Evolutionary conservation across 2,329 filamentous ascomycete genomes (phyloP).

Genomic region (Pseudocercospora fuligena): DNA sequence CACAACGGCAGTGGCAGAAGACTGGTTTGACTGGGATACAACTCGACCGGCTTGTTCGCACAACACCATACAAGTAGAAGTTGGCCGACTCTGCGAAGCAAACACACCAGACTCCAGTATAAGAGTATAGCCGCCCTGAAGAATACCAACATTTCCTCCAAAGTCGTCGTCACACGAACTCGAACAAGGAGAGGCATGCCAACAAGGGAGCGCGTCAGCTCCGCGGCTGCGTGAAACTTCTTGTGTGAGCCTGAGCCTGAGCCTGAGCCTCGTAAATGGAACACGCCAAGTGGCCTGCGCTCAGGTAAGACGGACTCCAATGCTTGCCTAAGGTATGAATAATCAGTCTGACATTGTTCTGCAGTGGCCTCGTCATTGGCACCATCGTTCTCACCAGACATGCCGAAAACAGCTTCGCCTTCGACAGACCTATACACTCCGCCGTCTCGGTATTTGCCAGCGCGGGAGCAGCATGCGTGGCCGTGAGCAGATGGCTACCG

Average conservation of each 20-base stretch:
- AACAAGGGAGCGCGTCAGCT: conserved; percentile 3
- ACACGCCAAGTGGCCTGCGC: conserved; percentile 26
- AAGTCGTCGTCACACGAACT: not conserved
- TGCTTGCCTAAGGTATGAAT: not conserved
- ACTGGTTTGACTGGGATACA: not conserved
- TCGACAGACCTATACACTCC: conserved; percentile 54
- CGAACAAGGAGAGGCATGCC: not conserved
- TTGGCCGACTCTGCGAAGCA: not conserved
- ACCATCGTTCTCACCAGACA: conserved; percentile 33
- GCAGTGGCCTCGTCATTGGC: conserved; percentile 38
- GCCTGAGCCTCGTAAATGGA: conserved; percentile 13
- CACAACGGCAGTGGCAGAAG: not conserved
- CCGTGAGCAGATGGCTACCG: conserved; percentile 42
- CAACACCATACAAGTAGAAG: not conserved
- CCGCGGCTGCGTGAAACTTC: not conserved
- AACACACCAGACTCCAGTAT: not conserved
- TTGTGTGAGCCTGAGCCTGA: not conserved
- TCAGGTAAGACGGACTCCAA: conserved; percentile 17
- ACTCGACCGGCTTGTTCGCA: not conserved
- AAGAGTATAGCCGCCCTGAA: not conserved
- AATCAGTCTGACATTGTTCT: not conserved
- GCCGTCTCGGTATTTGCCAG: conserved; percentile 48
- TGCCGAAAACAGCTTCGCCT: conserved; percentile 37
- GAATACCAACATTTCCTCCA: not conserved
- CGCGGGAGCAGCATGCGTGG: conserved; percentile 46